These are phyloP conservation scores for Gynandropsis gynandra DNA, from an alignment of 345 rosid genomes.

Conservation along the genomic window DNA sequence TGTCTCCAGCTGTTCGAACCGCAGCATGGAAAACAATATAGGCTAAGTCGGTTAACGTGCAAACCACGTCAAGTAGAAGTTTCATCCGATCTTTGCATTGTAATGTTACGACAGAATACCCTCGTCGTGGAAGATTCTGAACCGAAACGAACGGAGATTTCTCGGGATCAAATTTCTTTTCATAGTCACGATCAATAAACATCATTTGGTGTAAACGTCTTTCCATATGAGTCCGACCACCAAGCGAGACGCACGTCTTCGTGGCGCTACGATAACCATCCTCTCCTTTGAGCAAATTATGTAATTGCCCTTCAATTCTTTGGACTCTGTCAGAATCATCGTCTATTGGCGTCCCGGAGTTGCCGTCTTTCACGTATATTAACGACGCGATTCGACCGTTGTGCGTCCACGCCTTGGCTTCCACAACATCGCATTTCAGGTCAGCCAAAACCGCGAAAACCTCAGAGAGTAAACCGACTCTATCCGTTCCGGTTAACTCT, in stretches of 20 bases:
- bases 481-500: slow-evolving; percentile 68
- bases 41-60: slow-evolving; percentile 94
- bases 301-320: slow-evolving; percentile 47
- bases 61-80: slow-evolving; percentile 83
- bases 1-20: slow-evolving; percentile 49
- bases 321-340: slow-evolving; percentile 51
- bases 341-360: slow-evolving; percentile 49
- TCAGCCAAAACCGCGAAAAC: slow-evolving; percentile 79
- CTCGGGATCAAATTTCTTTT: slow-evolving; percentile 43
- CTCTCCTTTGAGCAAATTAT: slow-evolving; percentile 69
- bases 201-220: slow-evolving; percentile 94
- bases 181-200: slow-evolving; percentile 93
- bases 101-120: slow-evolving; percentile 80
- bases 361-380: slow-evolving; percentile 57
- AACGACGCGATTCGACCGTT: slow-evolving; percentile 63
- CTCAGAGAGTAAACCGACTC: slow-evolving; percentile 71
- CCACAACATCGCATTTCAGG: slow-evolving; percentile 61
- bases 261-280: slow-evolving; percentile 69
- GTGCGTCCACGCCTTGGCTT: slow-evolving; percentile 85
- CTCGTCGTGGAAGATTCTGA: slow-evolving; percentile 69
- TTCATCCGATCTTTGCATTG: slow-evolving; percentile 83
- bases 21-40: slow-evolving; percentile 90
- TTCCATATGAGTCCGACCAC: slow-evolving; percentile 72
- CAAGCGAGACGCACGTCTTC: slow-evolving; percentile 61
- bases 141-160: slow-evolving; percentile 60